Base-by-base conservation (phyloP, 1,284 basidiomycete species). In the Mycena citricolor region DNA sequence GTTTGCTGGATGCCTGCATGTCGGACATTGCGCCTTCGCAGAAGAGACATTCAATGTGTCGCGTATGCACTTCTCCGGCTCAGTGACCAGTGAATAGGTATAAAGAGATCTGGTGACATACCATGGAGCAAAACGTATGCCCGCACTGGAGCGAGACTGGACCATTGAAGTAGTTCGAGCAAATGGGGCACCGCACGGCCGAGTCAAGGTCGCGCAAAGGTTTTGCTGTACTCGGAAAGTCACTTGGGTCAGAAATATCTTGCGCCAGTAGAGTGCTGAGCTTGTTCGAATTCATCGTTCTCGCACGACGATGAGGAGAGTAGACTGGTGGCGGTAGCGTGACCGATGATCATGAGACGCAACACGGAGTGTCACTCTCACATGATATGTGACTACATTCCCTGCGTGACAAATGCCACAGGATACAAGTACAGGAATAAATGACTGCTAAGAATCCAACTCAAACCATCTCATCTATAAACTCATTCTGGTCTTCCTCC, bases 121-220 rank as follows among this genome's bases (percentile, higher is more conserved):
- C 87, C 56, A 78, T 59, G 14, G 86, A 87, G 64, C 87, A 89
- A 58, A 88, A 90, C 44, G 78, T 80, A 55, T 90, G 87, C 0
- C 83, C 85, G 57, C 86, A 90, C 3, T 63, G 61, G 5, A 90
- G 70, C 6, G 79, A 76, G 26, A 90, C 78, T 7, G 86, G 86
- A 1, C 73, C 86, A 39, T 79, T 76, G 57, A 77, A 85, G 32
- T 84, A 66, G 50, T 90, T 84, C 12, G 74, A 65, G 60, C 86
- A 90, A 39, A 90, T 86, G 16, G 71, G 69, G 56, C 87, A 90
- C 5, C 85, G 74, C 42, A 86, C 64, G 14, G 80, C 69, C 21
- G 70, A 61, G 58, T 90, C 86, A 23, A 90, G 70, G 14, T 65
- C 62, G 24, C 74, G 72, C n/a, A 90, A 65, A 8, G 75, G 74